Percentiles rank a stretch among this genome's conserved stretches.
Conservation (phyloP, 1,284 basidiomycete genomes). For the Melampsora occidentalis region DNA sequence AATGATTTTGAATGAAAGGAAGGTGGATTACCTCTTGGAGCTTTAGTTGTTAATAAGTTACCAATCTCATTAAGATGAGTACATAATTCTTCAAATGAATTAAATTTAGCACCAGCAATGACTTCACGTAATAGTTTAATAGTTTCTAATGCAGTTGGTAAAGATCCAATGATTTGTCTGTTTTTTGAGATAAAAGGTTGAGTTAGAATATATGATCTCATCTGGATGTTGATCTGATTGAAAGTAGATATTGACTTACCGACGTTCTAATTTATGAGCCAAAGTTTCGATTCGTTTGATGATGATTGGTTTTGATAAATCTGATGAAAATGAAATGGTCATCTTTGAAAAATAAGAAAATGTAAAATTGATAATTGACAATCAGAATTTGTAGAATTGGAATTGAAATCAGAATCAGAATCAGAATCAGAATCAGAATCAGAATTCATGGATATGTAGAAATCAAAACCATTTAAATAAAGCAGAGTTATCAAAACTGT, state of each 20-base stretch:
- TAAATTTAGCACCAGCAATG: conserved; percentile 28
- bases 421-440: no score
- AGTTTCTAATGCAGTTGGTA: conserved; percentile 25
- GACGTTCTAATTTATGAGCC: conserved; percentile 13
- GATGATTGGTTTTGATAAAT: conserved; percentile 32
- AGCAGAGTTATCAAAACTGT: no score
- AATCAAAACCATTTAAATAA: no score
- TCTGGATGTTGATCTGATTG: no score
- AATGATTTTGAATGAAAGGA: no score
- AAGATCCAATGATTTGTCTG: conserved; percentile 36
- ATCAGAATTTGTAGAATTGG: no score
- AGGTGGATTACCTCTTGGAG: conserved; percentile 41
- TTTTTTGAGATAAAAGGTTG: neutral
- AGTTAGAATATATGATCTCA: neutral
- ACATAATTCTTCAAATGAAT: conserved; percentile 40
- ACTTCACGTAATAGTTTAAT: conserved; percentile 38
- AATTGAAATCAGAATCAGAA: no score
- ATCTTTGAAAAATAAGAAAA: neutral
- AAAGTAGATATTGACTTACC: neutral
- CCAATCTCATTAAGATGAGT: conserved; percentile 26
- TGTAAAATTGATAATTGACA: no score
- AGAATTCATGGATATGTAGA: no score
- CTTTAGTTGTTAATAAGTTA: conserved; percentile 10
- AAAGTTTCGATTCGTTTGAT: conserved; percentile 33
- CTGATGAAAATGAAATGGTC: conserved; percentile 26